Percentiles rank a stretch among this genome's conserved stretches.
Evolutionary conservation across 805 yeast genomes (phyloP).

Genomic region (Hanseniaspora jakobsenii): DNA sequence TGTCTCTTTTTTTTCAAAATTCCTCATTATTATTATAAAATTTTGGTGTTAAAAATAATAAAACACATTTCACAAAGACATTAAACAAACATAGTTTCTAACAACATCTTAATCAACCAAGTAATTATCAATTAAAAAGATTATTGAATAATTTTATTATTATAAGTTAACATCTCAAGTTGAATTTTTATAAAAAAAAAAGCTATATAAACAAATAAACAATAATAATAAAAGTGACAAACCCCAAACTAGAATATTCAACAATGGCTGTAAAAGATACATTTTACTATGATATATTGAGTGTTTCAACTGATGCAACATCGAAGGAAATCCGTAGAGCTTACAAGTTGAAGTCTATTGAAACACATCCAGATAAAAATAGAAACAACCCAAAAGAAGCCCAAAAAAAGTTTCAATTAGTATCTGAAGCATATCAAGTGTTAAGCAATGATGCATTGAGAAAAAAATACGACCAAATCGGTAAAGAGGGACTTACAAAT

Average conservation of each 20-base stretch:
- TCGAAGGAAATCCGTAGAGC: slow-evolving; percentile 65
- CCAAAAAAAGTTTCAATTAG: slow-evolving; percentile 52
- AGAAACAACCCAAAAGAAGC: slow-evolving; percentile 59
- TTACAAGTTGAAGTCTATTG: slow-evolving; percentile 62
- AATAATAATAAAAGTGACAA: neutral
- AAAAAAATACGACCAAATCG: slow-evolving; percentile 59
- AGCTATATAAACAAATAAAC: neutral
- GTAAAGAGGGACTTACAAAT: slow-evolving; percentile 61
- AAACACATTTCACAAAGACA: too few relatives aligned
- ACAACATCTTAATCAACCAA: too few relatives aligned
- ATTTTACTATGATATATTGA: slow-evolving; percentile 56
- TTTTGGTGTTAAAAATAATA: too few relatives aligned
- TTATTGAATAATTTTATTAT: too few relatives aligned
- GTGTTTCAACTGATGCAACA: slow-evolving; percentile 45
- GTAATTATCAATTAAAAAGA: too few relatives aligned
- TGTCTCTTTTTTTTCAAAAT: too few relatives aligned
- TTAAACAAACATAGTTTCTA: too few relatives aligned
- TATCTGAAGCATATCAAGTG: slow-evolving; percentile 66
- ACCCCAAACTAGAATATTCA: neutral
- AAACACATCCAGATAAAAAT: slow-evolving; percentile 72
- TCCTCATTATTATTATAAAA: too few relatives aligned
- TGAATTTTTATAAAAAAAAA: too few relatives aligned
- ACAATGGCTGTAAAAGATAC: slow-evolving; percentile 59
- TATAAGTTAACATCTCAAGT: too few relatives aligned
- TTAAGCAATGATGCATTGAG: slow-evolving; percentile 53